Base-by-base conservation (phyloP, 2,329 filamentous ascomycete genomes). In the Sclerotinia borealis region DNA sequence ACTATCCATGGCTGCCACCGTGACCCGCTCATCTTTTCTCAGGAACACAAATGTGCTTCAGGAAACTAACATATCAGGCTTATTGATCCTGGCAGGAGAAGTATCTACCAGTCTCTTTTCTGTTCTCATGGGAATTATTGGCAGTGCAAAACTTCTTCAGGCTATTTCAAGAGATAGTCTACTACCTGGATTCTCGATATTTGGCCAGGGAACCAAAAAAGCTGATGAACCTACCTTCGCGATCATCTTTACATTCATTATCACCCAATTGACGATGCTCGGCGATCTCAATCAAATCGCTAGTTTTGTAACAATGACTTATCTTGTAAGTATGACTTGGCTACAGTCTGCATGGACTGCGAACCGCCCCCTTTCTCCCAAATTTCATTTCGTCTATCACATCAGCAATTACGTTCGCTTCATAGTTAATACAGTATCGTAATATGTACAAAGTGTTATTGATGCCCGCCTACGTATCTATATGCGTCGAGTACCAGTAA, bases 261-360 rank as follows among this genome's bases (percentile, higher is more conserved):
- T 93, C 63, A 87, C 91, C 0, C 92, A 96, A 72, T 68, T 93
- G 34, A 91, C 91, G 0, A 88, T 96, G 76, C 83, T 96, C 58
- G 89, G 90, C 50, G 86, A 96, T 71, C 84, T 96, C 68, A 95
- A 96, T 73, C 89, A 91, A 72, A 96, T 96, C 70, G 92, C 92
- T 7, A 93, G 91, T 0, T 86, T 96, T 63, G 91, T 96, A 51
- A 93, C 92, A 2, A 96, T 96, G 90, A 90, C 90, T 19, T 96
- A 95, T 73, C 85, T 95, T 72, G 83, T 83, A 73, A 73, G 77
- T 70, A 22, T 10, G 15, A 11, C 55, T 47, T 45, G 17, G 15
- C 29, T 48, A 27, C 51, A n/a, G 2, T 37, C 6, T 47, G 19
- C 45, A 31, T 34, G 31, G 11, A 29, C 13, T 39, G 37, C 19